Evolutionary conservation across 768 basidiomycete genomes (phyloP), one percentile per base, ranked within the genome.

Genomic region (Trametopsis cervina): DNA sequence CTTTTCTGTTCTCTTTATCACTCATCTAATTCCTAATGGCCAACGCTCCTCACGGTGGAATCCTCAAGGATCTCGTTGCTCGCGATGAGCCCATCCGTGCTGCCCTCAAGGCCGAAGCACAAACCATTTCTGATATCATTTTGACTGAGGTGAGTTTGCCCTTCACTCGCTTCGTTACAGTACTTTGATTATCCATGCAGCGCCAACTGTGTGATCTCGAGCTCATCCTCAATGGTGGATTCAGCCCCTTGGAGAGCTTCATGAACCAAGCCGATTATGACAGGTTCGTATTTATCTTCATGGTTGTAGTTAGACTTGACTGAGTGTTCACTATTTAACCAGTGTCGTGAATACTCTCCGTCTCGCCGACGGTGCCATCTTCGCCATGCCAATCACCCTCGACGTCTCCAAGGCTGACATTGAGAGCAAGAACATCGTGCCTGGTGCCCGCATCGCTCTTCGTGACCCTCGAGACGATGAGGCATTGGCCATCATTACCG

Each of bases 201-300:
- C 86, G 94, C 52, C 94, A 97, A 78, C 74, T 97, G 39, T 97
- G 95, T 64, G 95, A 97, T 63, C 80, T 98, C 40, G 96, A 99
- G 67, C 79, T 99, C 54, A 90, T 99, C 63, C 75, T 83, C 44
- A 97, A 93, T 69, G 96, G 96, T 48, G 96, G 96, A 7, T 99
- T 99, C 73, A 97, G 94, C 55, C 96, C 96, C 37, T 75, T 99
- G 20, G 95, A 97, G 65, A 95, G 96, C 5, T 99, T 97, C 73
- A 82, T 97, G 86, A 87, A 80, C 64, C 80, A 97, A 70, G 72
- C 68, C 41, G 94, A 99, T 66, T 99, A 98, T 68, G 82, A 74
- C 42, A 84, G 83, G 94, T 88, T 53, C 48, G 73, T 39, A n/a
- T 47, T 5, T 13, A 13, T 24, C 11, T 42, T 53, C 22, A 10